Base-by-base conservation (phyloP, 441 rosid genomes). In the Daphne laureola region DNA sequence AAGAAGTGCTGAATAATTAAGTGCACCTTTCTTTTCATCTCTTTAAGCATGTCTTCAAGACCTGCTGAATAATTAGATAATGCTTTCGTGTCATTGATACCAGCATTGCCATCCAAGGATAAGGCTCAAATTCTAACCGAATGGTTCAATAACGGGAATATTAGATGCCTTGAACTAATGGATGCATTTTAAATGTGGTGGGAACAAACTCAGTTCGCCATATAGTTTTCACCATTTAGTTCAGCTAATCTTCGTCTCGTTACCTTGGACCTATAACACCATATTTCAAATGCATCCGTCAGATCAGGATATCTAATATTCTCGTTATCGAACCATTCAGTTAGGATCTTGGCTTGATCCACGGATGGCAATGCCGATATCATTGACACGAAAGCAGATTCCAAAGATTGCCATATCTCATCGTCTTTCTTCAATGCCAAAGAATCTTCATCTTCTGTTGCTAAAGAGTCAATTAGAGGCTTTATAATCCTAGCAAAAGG, bases 261-360 rank as follows among this genome's bases (percentile, higher is more conserved):
- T 17, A 81, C 83, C 75, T 86, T 92, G 55, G 96, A 77, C 72
- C 95, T 70, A 68, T 73, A 84, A 72, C 97, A 86, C 97, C 97
- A 89, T 45, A 77, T 76, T 68, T 92, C 94, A 57, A 89, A 89
- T 46, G 91, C 98, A 68, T 92, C 96, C 0, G 92, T 80, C 54
- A 92, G 73, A 72, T 92, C 96, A n/a, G 97, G 96, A 78, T 86
- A 86, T 35, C 25, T 57, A 48, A 72, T 43, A 62, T 73, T 67
- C 52, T 80, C 76, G 4, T 70, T 78, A 17, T 66, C 73, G 61
- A 86, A 67, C 97, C 98, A 92, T 47, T 84, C 94, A 2, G 78
- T 73, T 73, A 92, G 68, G 73, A 92, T 80, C 74, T 80, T 80
- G 17, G 96, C 87, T 65, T 86, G 96, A 45, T 89, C 83, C 17